Base-by-base conservation (phyloP, 208 protist species). In the Jaenimonas drosophilae region DNA sequence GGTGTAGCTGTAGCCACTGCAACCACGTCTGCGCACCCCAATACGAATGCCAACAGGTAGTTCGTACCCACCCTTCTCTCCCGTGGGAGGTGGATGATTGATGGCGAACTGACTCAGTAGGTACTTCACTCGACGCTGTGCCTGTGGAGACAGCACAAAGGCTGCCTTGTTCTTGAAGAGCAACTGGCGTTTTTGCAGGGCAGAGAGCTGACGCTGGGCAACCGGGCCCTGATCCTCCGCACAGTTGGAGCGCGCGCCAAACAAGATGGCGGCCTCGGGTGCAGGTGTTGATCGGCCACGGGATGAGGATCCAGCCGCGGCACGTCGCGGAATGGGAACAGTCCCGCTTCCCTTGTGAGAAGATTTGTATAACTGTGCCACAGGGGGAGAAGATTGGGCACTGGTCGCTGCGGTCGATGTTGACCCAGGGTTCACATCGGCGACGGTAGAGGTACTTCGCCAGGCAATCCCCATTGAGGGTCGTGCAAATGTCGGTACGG, bases 1-100 rank as follows among this genome's bases (percentile, higher is more conserved):
- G 5, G 92, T 98, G 69, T 97, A 98, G 52, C 90, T 91, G 60
- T 97, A 91, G 23, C 96, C 96, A 53, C 87, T 97, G 61, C 96
- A 98, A 4, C 96, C 96, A 39, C 89, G 80, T 11, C 77, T 72
- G 17, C 95, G 85, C 20, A 97, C 85, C 32, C 95, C 91, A 37
- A 98, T 81, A 40, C 80, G 81, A 38, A 98, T 85, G 29, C 96
- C 94, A 28, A 61, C 54, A 0, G 69, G 45, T 3, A 43, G 33
- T 25, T 4, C 11, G 6, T 3, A 6, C 7, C 37, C 37, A 34
- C 9, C 30, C n/a, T n/a, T n/a, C n/a, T n/a, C n/a, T n/a, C n/a
- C n/a, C n/a, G n/a, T n/a, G n/a, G n/a, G n/a, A n/a, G n/a, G n/a
- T n/a, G n/a, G n/a, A n/a, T n/a, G n/a, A 14, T 34, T 34, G 6